Evolutionary conservation across 306 rosid genomes (phyloP).

Genomic region (Vigna trinervia): DNA sequence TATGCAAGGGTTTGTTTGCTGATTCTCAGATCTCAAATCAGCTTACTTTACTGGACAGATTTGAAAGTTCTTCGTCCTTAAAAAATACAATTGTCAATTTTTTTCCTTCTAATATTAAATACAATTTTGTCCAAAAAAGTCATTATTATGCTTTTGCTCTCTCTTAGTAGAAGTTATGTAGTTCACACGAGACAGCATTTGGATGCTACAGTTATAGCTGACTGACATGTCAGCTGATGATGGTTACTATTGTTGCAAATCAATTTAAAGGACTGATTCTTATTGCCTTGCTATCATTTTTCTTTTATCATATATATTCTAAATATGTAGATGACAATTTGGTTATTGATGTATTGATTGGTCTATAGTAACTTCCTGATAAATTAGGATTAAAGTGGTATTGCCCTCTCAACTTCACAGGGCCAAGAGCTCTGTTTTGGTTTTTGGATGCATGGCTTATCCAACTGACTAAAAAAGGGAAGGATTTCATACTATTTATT

Average conservation of each 20-base stretch:
- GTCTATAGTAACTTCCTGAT: not conserved
- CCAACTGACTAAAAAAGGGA: constrained; percentile 6
- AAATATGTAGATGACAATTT: not conserved
- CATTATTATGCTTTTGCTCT: not conserved
- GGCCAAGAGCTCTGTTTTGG: not conserved
- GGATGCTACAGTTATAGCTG: constrained; percentile 31
- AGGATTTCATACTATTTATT: constrained; percentile 13
- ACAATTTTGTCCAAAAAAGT: not conserved
- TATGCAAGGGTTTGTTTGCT: constrained; percentile 23
- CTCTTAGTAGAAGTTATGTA: constrained; percentile 11
- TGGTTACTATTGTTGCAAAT: constrained; percentile 20
- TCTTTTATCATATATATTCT: constrained; percentile 17
- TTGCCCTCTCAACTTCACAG: not conserved
- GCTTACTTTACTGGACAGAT: constrained; percentile 8
- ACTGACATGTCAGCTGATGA: constrained; percentile 20
- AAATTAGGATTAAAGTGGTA: not conserved
- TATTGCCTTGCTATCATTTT: not conserved
- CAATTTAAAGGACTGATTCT: not conserved
- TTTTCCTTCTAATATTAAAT: not conserved
- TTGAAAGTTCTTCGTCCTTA: constrained; percentile 24
- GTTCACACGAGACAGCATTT: constrained; percentile 10
- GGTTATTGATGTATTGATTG: not conserved
- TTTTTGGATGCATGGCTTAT: not conserved
- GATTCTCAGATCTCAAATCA: constrained; percentile 29
- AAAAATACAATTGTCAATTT: not conserved